phyloP scores from a whole-genome alignment of 2,329 filamentous ascomycete genomes.

The Monilinia polystroma region DNA sequence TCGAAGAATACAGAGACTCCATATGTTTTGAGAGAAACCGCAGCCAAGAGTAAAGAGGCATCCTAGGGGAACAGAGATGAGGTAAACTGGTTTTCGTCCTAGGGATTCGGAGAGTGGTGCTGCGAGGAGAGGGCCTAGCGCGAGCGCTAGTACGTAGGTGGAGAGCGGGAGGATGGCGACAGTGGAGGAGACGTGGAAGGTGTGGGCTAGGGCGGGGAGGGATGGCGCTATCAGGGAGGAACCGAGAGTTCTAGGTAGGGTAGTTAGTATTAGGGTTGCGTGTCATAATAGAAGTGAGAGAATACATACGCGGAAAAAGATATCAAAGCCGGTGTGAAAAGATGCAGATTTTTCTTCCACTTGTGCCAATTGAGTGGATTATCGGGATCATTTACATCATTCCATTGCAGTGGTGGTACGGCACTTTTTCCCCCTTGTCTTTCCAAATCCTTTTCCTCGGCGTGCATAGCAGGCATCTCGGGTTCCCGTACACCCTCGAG shows the following conservation, averaged over 20 bases:
- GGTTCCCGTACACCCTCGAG: neutral
- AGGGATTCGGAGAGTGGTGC: constrained; percentile 61
- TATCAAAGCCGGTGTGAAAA: constrained; percentile 2
- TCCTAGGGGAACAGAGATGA: constrained; percentile 50
- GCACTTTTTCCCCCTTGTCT: neutral
- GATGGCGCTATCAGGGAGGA: neutral
- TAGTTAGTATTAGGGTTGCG: neutral
- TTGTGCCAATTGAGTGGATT: constrained; percentile 30
- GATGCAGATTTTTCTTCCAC: constrained; percentile 22
- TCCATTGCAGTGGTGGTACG: constrained; percentile 10
- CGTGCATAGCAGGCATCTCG: neutral
- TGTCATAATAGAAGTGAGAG: neutral
- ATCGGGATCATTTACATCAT: constrained; percentile 24
- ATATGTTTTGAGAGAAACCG: constrained; percentile 55
- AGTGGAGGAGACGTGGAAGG: neutral
- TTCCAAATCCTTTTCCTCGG: neutral
- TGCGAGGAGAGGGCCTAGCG: constrained; percentile 58
- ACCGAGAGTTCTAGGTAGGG: neutral
- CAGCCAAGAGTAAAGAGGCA: constrained; percentile 61
- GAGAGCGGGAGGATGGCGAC: constrained; percentile 22
- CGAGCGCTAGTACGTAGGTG: constrained; percentile 59
- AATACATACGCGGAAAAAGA: constrained; percentile 2
- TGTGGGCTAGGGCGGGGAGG: neutral
- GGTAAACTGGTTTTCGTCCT: constrained; percentile 47
- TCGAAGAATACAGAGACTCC: constrained; percentile 47